Evolutionary conservation across 1,139 yeast species (phyloP).

Genomic region (Yamadazyma trypodendri): DNA sequence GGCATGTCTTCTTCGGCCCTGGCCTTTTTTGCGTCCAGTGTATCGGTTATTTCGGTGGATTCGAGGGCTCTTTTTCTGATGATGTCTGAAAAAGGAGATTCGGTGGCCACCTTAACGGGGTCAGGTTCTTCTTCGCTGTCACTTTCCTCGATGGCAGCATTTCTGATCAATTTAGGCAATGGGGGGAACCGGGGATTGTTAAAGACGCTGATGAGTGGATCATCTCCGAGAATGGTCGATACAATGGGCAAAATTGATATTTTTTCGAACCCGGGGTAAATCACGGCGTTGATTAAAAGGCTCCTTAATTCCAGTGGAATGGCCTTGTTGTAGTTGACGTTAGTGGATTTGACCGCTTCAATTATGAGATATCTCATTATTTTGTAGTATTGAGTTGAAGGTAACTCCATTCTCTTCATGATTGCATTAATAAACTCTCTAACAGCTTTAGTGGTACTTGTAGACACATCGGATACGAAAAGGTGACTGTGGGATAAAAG

Average conservation of each 20-base stretch:
- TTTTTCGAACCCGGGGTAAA: slow-evolving; percentile 64
- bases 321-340: slow-evolving; percentile 23
- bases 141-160: slow-evolving; percentile 7
- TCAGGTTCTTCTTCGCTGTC: slow-evolving; percentile 10
- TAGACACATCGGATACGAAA: slow-evolving; percentile 46
- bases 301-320: slow-evolving; percentile 32
- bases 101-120: not conserved
- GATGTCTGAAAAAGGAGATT: slow-evolving; percentile 10
- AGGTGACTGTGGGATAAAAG: slow-evolving; percentile 65
- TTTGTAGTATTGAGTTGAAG: slow-evolving; percentile 63
- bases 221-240: slow-evolving; percentile 44
- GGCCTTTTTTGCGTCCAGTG: slow-evolving; percentile 4
- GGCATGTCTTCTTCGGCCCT: slow-evolving; percentile 7
- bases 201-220: slow-evolving; percentile 50
- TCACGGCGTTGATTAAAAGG: slow-evolving; percentile 51
- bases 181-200: slow-evolving; percentile 82
- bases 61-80: slow-evolving; percentile 18
- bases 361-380: slow-evolving; percentile 57
- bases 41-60: not conserved
- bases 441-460: slow-evolving; percentile 34
- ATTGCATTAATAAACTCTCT: slow-evolving; percentile 50
- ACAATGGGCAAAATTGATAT: slow-evolving; percentile 73
- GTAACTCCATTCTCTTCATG: slow-evolving; percentile 50
- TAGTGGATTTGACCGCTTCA: slow-evolving; percentile 39
- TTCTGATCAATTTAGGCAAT: slow-evolving; percentile 37